phyloP scores from a whole-genome alignment of 805 yeast species.

The Saturnispora zaruensis region DNA sequence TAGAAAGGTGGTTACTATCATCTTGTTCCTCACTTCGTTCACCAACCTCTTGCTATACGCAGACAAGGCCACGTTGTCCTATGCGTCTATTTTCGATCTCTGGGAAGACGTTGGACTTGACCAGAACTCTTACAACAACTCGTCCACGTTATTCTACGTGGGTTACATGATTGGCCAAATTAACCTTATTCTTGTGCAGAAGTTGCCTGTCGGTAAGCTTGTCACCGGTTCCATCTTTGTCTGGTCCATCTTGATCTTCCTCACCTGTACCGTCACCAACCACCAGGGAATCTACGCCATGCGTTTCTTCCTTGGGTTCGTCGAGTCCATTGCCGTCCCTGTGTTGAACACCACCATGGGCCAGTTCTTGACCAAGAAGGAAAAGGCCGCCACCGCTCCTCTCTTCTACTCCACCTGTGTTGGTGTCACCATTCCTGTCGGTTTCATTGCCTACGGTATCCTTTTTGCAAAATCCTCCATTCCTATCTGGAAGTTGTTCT shows the following conservation, averaged over 20 bases:
- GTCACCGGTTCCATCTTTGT: constrained; percentile 22
- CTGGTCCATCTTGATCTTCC: constrained; percentile 31
- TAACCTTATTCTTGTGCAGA: constrained; percentile 32
- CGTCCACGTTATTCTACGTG: constrained; percentile 39
- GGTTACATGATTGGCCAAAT: constrained; percentile 41
- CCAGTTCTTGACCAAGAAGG: constrained; percentile 38
- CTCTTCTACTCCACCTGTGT: constrained; percentile 33
- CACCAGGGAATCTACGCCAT: constrained; percentile 39
- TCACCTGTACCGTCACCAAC: constrained; percentile 37
- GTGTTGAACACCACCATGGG: constrained; percentile 39
- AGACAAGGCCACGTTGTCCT: constrained; percentile 45
- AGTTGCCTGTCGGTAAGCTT: constrained; percentile 26
- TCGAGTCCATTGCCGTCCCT: constrained; percentile 35
- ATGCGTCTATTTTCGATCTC: constrained; percentile 39
- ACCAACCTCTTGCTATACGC: constrained; percentile 38
- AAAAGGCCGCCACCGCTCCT: constrained; percentile 34
- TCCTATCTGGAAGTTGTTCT: constrained; percentile 39
- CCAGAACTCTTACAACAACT: constrained; percentile 35
- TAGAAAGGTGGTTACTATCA: constrained; percentile 32
- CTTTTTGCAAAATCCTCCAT: constrained; percentile 14
- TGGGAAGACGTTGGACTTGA: constrained; percentile 37
- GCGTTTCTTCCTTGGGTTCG: constrained; percentile 30
- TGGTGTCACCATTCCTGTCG: constrained; percentile 36
- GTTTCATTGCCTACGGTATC: constrained; percentile 23
- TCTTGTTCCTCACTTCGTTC: constrained; percentile 29